Evolutionary conservation across 257 asterid species (phyloP), one percentile per base, ranked within the genome.

Genomic region (Penstemon barbatus): DNA sequence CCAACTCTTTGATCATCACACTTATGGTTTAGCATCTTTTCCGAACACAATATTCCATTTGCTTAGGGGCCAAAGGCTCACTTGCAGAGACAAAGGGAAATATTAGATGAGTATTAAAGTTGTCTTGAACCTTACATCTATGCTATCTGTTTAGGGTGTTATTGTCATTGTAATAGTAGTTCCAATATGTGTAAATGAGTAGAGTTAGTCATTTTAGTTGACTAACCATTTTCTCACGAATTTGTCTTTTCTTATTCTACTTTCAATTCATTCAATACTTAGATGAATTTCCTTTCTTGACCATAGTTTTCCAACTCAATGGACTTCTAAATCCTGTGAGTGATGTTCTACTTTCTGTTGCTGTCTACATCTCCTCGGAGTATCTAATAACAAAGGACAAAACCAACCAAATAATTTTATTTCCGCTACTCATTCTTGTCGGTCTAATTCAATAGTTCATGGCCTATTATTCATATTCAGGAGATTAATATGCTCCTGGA

Each of bases 381-480:
- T 55, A 54, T 55, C 11, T 56, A 57, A 39, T 9, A 5, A 43
- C 37, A 50, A 65, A 44, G 43, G 36, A 50, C 52, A 72, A 45
- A 44, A 38, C 45, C 25, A 48, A 54, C 11, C 38, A 25, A 6
- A 18, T 18, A 36, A 48, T 59, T 69, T n/a, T 42, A 19, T 11
- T 7, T 40, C 43, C 51, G 53, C 57, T 49, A 39, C 33, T 25
- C 42, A 49, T 61, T 56, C 55, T 57, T 63, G 9, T 65, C 51
- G 13, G 57, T 25, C 33, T 25, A 25, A 25, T 25, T 25, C 33
- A 25, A 25, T 25, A 25, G 33, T 25, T 25, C 33, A 25, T 25
- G 33, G 33, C 33, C 33, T 25, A 25, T 25, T 25, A 25, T 25
- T 2, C 33, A 25, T 25, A 25, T 25, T 25, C 33, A 25, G 33